These are phyloP conservation scores for Magnaporthales sp. DNA, from an alignment of 2,329 filamentous ascomycete species.

Conservation along the genomic window DNA sequence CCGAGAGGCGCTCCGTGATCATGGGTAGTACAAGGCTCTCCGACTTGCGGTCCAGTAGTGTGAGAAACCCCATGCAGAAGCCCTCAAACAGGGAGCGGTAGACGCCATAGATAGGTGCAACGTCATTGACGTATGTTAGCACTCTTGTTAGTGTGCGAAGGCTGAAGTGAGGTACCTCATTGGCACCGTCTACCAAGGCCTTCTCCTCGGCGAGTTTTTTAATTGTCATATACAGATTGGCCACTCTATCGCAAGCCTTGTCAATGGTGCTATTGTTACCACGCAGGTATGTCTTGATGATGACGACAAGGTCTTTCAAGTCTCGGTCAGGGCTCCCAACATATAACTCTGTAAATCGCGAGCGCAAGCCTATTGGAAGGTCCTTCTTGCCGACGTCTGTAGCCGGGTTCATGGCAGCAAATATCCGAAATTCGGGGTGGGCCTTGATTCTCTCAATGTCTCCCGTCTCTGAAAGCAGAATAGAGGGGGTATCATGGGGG, in stretches of 20 bases:
- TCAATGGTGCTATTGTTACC: conserved; percentile 62
- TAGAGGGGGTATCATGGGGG: conserved; percentile 62
- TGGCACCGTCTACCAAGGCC: conserved; percentile 84
- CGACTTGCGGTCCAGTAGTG: conserved; percentile 73
- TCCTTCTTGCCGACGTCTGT: conserved; percentile 97
- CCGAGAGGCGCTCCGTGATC: conserved; percentile 68
- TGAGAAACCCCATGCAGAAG: conserved; percentile 96
- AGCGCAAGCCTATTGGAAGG: conserved; percentile 77
- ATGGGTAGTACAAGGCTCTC: conserved; percentile 70
- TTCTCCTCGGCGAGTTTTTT: conserved; percentile 76
- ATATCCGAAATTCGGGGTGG: conserved; percentile 89
- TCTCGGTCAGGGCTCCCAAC: conserved; percentile 85
- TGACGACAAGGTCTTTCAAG: conserved; percentile 73
- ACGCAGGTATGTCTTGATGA: conserved; percentile 83
- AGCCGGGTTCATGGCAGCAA: conserved; percentile 98
- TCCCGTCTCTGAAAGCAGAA: conserved; percentile 86
- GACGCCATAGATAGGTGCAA: conserved; percentile 75
- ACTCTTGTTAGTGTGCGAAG: conserved; percentile 87
- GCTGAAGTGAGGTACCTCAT: conserved; percentile 95
- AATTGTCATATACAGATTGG: conserved; percentile 78
- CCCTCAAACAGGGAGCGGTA: conserved; percentile 86
- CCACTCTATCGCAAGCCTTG: conserved; percentile 68
- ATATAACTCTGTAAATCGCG: conserved; percentile 92
- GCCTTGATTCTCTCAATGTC: conserved; percentile 84
- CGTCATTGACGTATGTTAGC: conserved; percentile 77